Percentiles rank a stretch among this genome's conserved stretches.
phyloP scores from a whole-genome alignment of 2,329 filamentous ascomycete species.

The Uncinocarpus reesii region DNA sequence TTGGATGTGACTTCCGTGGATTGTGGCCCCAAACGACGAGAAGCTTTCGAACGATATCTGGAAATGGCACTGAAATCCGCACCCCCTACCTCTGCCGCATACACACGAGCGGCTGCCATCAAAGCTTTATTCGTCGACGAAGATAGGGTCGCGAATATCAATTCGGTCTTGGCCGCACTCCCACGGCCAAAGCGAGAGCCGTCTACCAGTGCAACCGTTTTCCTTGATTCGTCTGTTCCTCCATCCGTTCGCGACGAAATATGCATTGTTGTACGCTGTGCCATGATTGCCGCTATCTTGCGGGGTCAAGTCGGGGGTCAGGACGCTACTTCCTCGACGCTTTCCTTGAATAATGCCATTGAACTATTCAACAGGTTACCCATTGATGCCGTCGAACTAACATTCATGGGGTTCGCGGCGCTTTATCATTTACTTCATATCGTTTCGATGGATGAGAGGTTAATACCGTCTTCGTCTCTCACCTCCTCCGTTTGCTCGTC shows the following conservation, averaged over 20 bases:
- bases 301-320: constrained; percentile 29
- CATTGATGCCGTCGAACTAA: constrained; percentile 36
- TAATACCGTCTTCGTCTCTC: constrained; percentile 21
- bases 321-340: constrained; percentile 26
- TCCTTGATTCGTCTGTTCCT: constrained; percentile 47
- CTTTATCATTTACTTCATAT: constrained; percentile 35
- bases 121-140: constrained; percentile 49
- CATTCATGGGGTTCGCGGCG: constrained; percentile 33
- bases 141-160: constrained; percentile 43
- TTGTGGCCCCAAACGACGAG: constrained; percentile 26
- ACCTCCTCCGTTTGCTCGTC: constrained; percentile 17
- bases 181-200: constrained; percentile 28
- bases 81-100: constrained; percentile 65
- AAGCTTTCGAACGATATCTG: constrained; percentile 45
- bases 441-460: constrained; percentile 33
- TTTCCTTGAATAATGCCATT: constrained; percentile 34
- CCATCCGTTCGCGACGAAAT: constrained; percentile 43
- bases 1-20: constrained; percentile 47
- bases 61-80: constrained; percentile 61
- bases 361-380: constrained; percentile 35
- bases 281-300: constrained; percentile 48
- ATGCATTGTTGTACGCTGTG: constrained; percentile 47
- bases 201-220: constrained; percentile 28
- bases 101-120: constrained; percentile 48
- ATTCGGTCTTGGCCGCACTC: constrained; percentile 44